Conservation (phyloP, 1,139 yeast genomes). For the Insectozyma bohioensis region DNA sequence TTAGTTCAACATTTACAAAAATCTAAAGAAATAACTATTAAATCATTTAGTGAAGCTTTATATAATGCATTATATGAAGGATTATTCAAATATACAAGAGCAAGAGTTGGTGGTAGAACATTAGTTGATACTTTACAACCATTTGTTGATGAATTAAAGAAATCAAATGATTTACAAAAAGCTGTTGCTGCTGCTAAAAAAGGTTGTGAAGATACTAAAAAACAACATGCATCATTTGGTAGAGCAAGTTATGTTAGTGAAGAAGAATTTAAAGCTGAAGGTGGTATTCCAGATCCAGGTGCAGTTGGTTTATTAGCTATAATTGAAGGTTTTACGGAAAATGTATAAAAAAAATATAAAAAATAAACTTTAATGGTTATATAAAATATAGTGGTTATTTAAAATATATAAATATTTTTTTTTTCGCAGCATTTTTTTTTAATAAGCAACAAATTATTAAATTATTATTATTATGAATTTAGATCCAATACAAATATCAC, state of each 20-base stretch:
- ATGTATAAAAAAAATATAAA: too few relatives aligned
- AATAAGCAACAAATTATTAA: neutral
- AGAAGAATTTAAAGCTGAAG: slow-evolving; percentile 50
- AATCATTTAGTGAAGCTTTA: slow-evolving; percentile 27
- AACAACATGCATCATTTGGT: slow-evolving; percentile 83
- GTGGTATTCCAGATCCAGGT: slow-evolving; percentile 92
- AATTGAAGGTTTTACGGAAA: slow-evolving; percentile 51
- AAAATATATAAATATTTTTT: slow-evolving; percentile 1
- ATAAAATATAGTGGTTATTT: slow-evolving; percentile 5
- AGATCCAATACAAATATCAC: slow-evolving; percentile 10
- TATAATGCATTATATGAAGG: slow-evolving; percentile 42
- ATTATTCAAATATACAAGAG: slow-evolving; percentile 73
- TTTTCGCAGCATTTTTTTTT: slow-evolving; percentile 6
- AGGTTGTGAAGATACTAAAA: slow-evolving; percentile 76
- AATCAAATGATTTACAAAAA: slow-evolving; percentile 48
- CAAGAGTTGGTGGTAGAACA: slow-evolving; percentile 88
- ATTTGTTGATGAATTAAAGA: slow-evolving; percentile 62
- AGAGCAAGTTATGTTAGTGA: slow-evolving; percentile 86
- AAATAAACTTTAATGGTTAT: slow-evolving; percentile 12
- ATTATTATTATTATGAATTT: slow-evolving; percentile 4
- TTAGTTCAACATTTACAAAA: slow-evolving; percentile 33
- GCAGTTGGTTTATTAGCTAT: slow-evolving; percentile 78
- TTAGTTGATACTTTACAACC: slow-evolving; percentile 87
- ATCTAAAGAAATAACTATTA: slow-evolving; percentile 36
- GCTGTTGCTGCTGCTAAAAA: slow-evolving; percentile 70